phyloP scores from a whole-genome alignment of 306 rosid genomes.

The Chamaecrista fasciculata region DNA sequence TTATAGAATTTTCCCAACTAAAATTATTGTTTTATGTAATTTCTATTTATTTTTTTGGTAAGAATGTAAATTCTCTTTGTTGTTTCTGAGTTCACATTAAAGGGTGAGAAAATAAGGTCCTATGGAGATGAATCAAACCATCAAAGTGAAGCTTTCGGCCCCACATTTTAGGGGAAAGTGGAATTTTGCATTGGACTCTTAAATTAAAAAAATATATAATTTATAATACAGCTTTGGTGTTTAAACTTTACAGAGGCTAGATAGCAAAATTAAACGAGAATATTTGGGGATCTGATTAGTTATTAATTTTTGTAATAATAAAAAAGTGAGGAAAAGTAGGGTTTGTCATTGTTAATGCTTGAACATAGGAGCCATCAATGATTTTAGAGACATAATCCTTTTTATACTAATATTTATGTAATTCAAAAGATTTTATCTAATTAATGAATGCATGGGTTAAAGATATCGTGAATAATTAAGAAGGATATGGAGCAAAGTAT shows the following conservation, averaged over 20 bases:
- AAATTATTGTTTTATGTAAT: too few relatives aligned
- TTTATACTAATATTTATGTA: not conserved
- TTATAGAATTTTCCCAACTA: too few relatives aligned
- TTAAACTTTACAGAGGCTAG: too few relatives aligned
- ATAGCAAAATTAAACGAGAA: conserved; percentile 16
- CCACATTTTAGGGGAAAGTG: conserved; percentile 52
- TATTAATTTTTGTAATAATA: not conserved
- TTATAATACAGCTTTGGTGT: not conserved
- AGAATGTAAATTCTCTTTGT: too few relatives aligned
- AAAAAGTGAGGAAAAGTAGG: not conserved
- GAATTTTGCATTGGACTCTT: conserved; percentile 55
- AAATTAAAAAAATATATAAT: not conserved
- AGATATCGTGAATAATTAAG: not conserved
- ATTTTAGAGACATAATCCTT: conserved; percentile 24
- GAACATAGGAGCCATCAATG: conserved; percentile 20
- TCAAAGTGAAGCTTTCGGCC: conserved; percentile 36
- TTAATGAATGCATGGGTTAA: not conserved
- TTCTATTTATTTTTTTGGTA: too few relatives aligned
- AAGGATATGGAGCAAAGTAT: not conserved
- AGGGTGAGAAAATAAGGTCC: not conserved
- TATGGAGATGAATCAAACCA: not conserved
- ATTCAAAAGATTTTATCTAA: not conserved
- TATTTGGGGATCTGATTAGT: conserved; percentile 46
- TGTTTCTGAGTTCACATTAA: not conserved
- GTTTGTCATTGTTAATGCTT: conserved; percentile 1